Evolutionary conservation across 1,284 basidiomycete genomes (phyloP).

Genomic region (Melampsora occidentalis): DNA sequence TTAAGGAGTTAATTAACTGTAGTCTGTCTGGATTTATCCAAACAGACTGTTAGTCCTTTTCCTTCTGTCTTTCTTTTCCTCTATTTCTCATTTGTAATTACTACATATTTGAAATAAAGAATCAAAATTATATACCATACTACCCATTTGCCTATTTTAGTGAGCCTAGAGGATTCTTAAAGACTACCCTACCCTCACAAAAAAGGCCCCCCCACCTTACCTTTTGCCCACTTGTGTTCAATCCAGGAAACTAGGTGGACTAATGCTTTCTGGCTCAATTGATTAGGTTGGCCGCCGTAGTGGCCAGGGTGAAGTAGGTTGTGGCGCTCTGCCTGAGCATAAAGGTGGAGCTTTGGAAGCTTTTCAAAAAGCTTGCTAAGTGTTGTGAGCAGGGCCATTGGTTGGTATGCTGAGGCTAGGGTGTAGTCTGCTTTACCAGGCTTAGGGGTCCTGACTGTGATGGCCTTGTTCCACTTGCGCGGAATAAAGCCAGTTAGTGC

Average conservation of each 20-base stretch:
- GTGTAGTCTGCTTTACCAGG: background rate
- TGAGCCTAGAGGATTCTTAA: too few species aligned
- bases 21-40: too few species aligned
- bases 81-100: too few species aligned
- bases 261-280: background rate
- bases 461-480: background rate
- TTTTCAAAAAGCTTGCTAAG: slow-evolving; percentile 1
- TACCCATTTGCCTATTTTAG: too few species aligned
- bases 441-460: background rate
- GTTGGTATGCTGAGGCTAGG: background rate
- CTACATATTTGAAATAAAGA: too few species aligned
- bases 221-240: background rate
- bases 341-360: background rate
- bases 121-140: too few species aligned
- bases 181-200: too few species aligned
- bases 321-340: background rate
- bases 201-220: too few species aligned
- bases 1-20: too few species aligned
- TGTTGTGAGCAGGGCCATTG: background rate
- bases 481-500: background rate
- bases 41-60: too few species aligned
- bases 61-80: too few species aligned
- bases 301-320: background rate
- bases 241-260: background rate
- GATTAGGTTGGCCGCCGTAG: background rate